Percentiles rank a stretch among this genome's conserved stretches.
Evolutionary conservation across 129 eudicot species (phyloP).

Genomic region (Smallanthus sonchifolius): DNA sequence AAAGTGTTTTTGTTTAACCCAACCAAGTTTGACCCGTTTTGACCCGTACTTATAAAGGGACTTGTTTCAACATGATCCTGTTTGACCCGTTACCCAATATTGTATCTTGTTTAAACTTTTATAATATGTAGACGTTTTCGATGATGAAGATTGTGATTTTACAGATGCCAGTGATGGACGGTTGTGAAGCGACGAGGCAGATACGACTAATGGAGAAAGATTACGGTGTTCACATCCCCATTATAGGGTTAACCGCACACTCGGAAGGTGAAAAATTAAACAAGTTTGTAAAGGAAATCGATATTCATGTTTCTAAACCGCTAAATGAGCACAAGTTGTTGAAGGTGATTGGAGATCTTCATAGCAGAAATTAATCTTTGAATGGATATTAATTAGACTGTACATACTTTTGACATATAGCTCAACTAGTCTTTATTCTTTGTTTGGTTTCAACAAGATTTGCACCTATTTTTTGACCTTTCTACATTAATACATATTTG

Average conservation of each 20-base stretch:
- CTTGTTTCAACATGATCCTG: not conserved
- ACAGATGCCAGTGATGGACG: constrained; percentile 26
- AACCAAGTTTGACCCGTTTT: not conserved
- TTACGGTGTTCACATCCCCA: constrained; percentile 42
- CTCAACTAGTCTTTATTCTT: not conserved
- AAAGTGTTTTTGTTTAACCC: not conserved
- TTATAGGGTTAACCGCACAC: constrained; percentile 52
- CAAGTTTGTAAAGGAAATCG: constrained; percentile 7
- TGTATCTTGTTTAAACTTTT: not conserved
- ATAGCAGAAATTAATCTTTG: not conserved
- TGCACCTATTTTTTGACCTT: constrained; percentile 1
- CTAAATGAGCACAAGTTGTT: constrained; percentile 14
- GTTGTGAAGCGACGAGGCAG: constrained; percentile 24
- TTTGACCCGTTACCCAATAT: not conserved
- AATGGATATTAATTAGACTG: not conserved
- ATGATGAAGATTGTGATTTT: not conserved
- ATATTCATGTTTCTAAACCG: constrained; percentile 37
- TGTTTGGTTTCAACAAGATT: constrained; percentile 2
- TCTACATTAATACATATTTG: not conserved
- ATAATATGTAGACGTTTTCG: not conserved
- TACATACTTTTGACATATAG: constrained; percentile 3
- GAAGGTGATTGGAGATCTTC: constrained; percentile 25
- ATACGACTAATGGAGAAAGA: constrained; percentile 41
- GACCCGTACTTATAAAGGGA: not conserved
- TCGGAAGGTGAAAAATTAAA: constrained; percentile 13